A percentile compares a stretch with the other conserved stretches of the same genome.
phyloP scores from a whole-genome alignment of 176 grass and related monocot genomes.

The Tillandsia leiboldiana region DNA sequence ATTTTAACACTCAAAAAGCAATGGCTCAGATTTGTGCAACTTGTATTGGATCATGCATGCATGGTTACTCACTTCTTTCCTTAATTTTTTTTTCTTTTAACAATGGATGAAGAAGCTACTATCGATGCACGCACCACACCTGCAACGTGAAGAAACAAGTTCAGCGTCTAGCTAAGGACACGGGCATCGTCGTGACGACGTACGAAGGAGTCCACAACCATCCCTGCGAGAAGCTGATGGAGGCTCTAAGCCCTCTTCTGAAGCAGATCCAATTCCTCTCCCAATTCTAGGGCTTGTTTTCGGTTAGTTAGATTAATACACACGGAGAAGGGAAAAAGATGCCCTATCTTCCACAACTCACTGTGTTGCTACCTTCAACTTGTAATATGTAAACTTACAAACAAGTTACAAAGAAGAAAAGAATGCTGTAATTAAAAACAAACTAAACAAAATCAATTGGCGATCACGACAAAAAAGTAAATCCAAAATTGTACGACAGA shows the following conservation, averaged over 20 bases:
- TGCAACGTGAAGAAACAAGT: conserved; percentile 95
- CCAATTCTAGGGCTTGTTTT: conserved; percentile 27
- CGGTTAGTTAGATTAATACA: not conserved
- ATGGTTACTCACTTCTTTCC: not conserved
- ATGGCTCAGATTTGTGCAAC: too few relatives aligned
- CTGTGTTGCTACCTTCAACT: too few relatives aligned
- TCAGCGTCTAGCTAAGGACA: conserved; percentile 78
- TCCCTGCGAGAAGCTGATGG: conserved; percentile 87
- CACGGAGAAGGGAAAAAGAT: conserved; percentile 20
- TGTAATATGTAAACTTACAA: too few relatives aligned
- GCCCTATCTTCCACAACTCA: conserved; percentile 14
- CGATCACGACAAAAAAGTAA: too few relatives aligned
- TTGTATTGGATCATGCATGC: too few relatives aligned
- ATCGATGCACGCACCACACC: conserved; percentile 76
- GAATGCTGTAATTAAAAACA: too few relatives aligned
- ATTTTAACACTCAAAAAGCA: too few relatives aligned
- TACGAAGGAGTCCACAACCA: conserved; percentile 94
- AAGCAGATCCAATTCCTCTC: conserved; percentile 83
- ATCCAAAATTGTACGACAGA: too few relatives aligned
- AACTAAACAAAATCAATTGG: too few relatives aligned
- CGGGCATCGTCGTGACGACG: conserved; percentile 72
- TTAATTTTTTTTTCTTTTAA: not conserved
- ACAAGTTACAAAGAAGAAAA: too few relatives aligned
- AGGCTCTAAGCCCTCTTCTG: conserved; percentile 57
- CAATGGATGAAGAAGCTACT: conserved; percentile 62